These are phyloP conservation scores for Coelastrella sp. DNA, from an alignment of 139 green algal genomes.

Conservation along the genomic window DNA sequence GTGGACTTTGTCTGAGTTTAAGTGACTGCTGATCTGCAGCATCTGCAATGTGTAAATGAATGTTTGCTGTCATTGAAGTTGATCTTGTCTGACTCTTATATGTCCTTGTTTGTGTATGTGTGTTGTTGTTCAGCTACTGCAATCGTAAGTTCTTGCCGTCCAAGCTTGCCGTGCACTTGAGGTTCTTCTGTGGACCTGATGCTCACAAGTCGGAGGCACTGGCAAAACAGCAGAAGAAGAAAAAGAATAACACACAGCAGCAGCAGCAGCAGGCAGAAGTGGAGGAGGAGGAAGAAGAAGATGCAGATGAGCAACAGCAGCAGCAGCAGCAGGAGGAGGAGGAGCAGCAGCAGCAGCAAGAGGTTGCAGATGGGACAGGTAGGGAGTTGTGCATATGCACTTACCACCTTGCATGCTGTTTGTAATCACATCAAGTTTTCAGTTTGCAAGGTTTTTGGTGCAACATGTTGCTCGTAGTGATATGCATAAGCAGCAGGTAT, in stretches of 20 bases:
- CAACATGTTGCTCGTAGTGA: too few species aligned
- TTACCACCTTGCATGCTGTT: too few species aligned
- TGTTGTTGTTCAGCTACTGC: constrained; percentile 76
- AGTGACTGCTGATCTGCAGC: too few species aligned
- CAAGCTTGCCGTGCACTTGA: constrained; percentile 73
- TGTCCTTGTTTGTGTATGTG: background rate
- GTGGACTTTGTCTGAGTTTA: too few species aligned
- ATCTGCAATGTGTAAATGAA: too few species aligned
- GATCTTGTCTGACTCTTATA: too few species aligned
- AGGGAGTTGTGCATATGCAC: too few species aligned
- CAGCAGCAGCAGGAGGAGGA: constrained; percentile 53
- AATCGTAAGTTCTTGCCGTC: constrained; percentile 83
- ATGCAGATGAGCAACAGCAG: constrained; percentile 53
- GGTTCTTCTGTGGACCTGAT: constrained; percentile 94
- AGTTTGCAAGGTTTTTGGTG: too few species aligned
- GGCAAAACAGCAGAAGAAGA: constrained; percentile 89
- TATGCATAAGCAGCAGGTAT: too few species aligned
- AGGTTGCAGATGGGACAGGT: too few species aligned
- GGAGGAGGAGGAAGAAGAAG: constrained; percentile 29
- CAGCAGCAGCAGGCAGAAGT: constrained; percentile 20
- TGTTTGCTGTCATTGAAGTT: too few species aligned
- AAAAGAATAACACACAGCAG: constrained; percentile 60
- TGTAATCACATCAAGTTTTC: too few species aligned
- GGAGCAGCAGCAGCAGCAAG: constrained; percentile 23
- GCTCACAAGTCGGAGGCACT: constrained; percentile 84